phyloP scores from a whole-genome alignment of 1,139 yeast species.

The Protomyces pachydermus region DNA sequence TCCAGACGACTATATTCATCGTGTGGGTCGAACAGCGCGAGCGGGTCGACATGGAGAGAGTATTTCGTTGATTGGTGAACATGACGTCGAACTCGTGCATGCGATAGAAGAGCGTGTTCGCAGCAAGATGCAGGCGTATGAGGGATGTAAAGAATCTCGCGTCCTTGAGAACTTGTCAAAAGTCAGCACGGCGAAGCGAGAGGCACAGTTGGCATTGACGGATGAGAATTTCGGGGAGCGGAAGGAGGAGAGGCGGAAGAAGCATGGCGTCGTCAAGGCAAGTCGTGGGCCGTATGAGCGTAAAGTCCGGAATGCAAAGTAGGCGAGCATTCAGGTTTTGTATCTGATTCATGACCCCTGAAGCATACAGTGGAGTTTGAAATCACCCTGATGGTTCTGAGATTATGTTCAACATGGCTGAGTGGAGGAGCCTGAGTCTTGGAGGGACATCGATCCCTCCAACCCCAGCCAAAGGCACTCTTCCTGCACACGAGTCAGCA shows the following conservation, averaged over 20 bases:
- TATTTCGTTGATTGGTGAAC: constrained; percentile 71
- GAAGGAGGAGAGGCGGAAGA: constrained; percentile 50
- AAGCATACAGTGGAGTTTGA: too few relatives aligned
- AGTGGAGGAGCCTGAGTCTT: too few relatives aligned
- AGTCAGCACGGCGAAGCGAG: constrained; percentile 79
- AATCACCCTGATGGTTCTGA: too few relatives aligned
- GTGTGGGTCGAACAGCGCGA: constrained; percentile 99
- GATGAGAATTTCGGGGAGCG: constrained; percentile 79
- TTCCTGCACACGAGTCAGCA: too few relatives aligned
- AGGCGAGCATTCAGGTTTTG: too few relatives aligned
- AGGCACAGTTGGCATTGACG: constrained; percentile 90
- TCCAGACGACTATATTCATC: constrained; percentile 91
- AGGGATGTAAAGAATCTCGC: constrained; percentile 64
- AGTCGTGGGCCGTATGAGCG: background rate
- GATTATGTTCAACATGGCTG: too few relatives aligned
- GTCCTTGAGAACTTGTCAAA: constrained; percentile 62
- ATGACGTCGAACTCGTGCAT: constrained; percentile 73
- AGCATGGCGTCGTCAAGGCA: constrained; percentile 37
- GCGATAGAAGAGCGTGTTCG: constrained; percentile 83
- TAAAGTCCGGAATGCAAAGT: too few relatives aligned
- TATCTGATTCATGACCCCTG: too few relatives aligned
- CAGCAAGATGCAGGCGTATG: constrained; percentile 68
- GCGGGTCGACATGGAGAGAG: constrained; percentile 80
- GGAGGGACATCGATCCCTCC: too few relatives aligned
- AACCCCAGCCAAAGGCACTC: too few relatives aligned